Conservation (phyloP, 1,284 basidiomycete species). For the Apiotrichum mycotoxinovorans region DNA sequence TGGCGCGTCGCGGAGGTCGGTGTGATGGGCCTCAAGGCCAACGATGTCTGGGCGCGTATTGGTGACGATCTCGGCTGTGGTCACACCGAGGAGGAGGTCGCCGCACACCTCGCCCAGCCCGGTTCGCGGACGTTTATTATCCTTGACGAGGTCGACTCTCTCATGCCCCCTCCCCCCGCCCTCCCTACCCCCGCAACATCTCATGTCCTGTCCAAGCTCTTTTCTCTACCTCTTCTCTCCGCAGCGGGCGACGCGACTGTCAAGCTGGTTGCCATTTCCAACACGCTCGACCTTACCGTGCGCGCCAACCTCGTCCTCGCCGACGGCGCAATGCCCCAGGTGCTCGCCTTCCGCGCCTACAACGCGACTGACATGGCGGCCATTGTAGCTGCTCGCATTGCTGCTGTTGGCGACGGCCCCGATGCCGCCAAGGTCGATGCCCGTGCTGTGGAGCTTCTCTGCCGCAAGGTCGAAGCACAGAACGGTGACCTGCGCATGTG, state of each 20-base stretch:
- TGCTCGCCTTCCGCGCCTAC: constrained; percentile 48
- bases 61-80: constrained; percentile 36
- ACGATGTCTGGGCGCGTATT: constrained; percentile 38
- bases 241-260: constrained; percentile 23
- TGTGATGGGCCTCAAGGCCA: constrained; percentile 46
- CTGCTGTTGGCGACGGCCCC: constrained; percentile 8
- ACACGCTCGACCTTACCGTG: constrained; percentile 50
- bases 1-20: constrained; percentile 45
- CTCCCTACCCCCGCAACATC: constrained; percentile 35
- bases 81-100: constrained; percentile 33
- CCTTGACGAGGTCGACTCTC: constrained; percentile 50
- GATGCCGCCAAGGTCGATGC: constrained; percentile 38
- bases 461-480: constrained; percentile 49
- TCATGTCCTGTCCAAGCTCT: constrained; percentile 45
- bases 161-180: constrained; percentile 42
- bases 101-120: constrained; percentile 17
- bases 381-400: constrained; percentile 44
- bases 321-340: constrained; percentile 34
- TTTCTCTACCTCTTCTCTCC: constrained; percentile 40
- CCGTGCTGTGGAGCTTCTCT: constrained; percentile 46
- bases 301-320: constrained; percentile 45
- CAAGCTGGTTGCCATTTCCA: constrained; percentile 49
- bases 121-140: constrained; percentile 37
- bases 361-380: constrained; percentile 42
- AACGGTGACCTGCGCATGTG: constrained; percentile 52